Evolutionary conservation across 495 filamentous ascomycete species (phyloP).

Genomic region (Cenococcum geophilum): DNA sequence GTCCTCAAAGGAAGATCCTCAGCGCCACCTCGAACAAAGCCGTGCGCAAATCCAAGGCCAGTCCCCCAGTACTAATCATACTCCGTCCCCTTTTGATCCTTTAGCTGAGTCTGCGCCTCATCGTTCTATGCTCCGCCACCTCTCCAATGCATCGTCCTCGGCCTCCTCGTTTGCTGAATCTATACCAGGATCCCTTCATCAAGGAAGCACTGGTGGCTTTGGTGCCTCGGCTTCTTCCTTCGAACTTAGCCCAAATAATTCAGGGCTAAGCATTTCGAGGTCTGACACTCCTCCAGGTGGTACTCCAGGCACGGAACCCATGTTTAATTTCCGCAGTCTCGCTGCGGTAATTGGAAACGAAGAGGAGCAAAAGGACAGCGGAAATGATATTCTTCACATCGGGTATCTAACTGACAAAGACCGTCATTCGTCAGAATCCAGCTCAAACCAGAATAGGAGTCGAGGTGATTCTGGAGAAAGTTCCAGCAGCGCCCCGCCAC

Average conservation of each 20-base stretch:
- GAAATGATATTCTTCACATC: constrained; percentile 24
- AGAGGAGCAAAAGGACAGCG: constrained; percentile 43
- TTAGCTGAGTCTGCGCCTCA: constrained; percentile 41
- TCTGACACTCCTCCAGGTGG: constrained; percentile 26
- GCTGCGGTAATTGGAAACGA: constrained; percentile 76
- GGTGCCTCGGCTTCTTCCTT: constrained; percentile 40
- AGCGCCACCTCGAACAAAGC: constrained; percentile 35
- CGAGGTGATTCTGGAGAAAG: constrained; percentile 27
- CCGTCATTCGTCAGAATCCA: neutral
- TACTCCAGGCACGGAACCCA: constrained; percentile 55
- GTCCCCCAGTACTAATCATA: constrained; percentile 6
- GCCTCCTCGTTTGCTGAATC: constrained; percentile 69
- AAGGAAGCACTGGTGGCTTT: constrained; percentile 32
- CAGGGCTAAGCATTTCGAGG: constrained; percentile 34
- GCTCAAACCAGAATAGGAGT: constrained; percentile 4
- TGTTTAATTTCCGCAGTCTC: constrained; percentile 89
- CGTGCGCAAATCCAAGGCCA: constrained; percentile 35
- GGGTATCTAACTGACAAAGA: constrained; percentile 20
- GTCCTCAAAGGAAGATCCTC: constrained; percentile 30
- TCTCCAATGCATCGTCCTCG: constrained; percentile 77
- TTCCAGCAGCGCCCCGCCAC: constrained; percentile 26
- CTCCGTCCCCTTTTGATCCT: constrained; percentile 25
- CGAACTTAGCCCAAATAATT: constrained; percentile 38
- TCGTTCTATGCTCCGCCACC: constrained; percentile 64
- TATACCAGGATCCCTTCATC: constrained; percentile 47